Conservation (phyloP, 306 rosid genomes). For the Psophocarpus tetragonolobus region DNA sequence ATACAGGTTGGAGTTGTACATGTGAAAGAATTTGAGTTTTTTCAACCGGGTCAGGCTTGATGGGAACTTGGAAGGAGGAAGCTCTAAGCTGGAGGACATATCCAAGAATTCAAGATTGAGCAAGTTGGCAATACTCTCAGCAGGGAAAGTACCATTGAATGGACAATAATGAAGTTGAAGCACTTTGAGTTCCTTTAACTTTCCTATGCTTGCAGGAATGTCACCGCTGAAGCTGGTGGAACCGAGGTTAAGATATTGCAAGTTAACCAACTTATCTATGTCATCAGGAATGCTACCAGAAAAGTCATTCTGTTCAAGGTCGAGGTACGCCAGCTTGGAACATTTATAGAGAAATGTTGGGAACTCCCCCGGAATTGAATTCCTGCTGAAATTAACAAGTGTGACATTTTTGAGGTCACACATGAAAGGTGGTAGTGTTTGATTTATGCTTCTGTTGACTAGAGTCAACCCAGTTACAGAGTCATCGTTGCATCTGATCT, state of each 20-base stretch:
- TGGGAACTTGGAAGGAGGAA: constrained; percentile 27
- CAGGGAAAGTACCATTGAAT: constrained; percentile 54
- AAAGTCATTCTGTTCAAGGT: constrained; percentile 53
- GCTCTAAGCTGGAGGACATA: constrained; percentile 11
- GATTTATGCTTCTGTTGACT: background rate
- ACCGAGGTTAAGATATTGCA: constrained; percentile 48
- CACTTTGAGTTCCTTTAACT: constrained; percentile 39
- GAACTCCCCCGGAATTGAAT: constrained; percentile 50
- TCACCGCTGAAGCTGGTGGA: constrained; percentile 52
- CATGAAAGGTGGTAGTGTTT: constrained; percentile 57
- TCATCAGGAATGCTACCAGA: constrained; percentile 52
- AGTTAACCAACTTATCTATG: constrained; percentile 41
- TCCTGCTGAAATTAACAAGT: constrained; percentile 34
- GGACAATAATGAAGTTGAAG: constrained; percentile 38
- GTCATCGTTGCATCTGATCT: constrained; percentile 49
- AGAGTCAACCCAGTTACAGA: constrained; percentile 51
- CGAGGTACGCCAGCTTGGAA: constrained; percentile 48
- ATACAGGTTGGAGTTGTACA: constrained; percentile 38
- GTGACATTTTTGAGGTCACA: constrained; percentile 69
- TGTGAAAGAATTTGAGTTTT: constrained; percentile 45
- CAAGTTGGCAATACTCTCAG: constrained; percentile 53
- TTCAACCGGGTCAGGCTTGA: constrained; percentile 44
- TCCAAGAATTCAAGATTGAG: constrained; percentile 49
- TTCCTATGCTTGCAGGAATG: constrained; percentile 57
- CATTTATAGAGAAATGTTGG: constrained; percentile 61